Percentiles rank a stretch among this genome's conserved stretches.
phyloP scores from a whole-genome alignment of 2,329 filamentous ascomycete species.

The Fusarium nurragi region DNA sequence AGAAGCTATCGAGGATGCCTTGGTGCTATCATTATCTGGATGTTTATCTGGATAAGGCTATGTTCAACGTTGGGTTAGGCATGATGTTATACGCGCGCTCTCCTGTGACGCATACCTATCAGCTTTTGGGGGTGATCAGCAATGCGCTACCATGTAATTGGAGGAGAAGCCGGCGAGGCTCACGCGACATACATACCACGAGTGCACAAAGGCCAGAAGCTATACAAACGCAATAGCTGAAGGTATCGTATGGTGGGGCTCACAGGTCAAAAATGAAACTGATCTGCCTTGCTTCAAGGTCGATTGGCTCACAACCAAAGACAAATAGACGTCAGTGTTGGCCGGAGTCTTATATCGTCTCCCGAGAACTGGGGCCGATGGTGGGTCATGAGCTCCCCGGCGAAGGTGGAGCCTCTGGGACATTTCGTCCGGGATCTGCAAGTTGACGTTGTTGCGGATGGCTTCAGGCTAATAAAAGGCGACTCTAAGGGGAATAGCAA shows the following conservation, averaged over 20 bases:
- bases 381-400: constrained; percentile 31
- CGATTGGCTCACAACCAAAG: constrained; percentile 3
- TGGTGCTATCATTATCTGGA: constrained; percentile 6
- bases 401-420: constrained; percentile 17
- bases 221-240: not conserved
- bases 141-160: constrained; percentile 24
- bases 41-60: constrained; percentile 10
- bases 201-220: constrained; percentile 7
- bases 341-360: constrained; percentile 8
- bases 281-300: constrained; percentile 18
- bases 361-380: constrained; percentile 25
- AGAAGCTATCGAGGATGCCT: not conserved
- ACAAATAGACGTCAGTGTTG: constrained; percentile 13
- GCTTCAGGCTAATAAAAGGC: not conserved
- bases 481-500: too few species aligned
- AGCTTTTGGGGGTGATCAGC: constrained; percentile 35
- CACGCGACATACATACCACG: constrained; percentile 32
- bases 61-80: constrained; percentile 18
- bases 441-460: constrained; percentile 26
- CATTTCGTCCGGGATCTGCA: constrained; percentile 29
- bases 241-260: not conserved
- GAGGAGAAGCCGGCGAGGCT: constrained; percentile 25
- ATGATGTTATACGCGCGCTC: constrained; percentile 25
- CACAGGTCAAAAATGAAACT: not conserved
- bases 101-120: constrained; percentile 38